Base-by-base conservation (phyloP, 2,329 filamentous ascomycete species). In the Cytospora paraplurivora region DNA sequence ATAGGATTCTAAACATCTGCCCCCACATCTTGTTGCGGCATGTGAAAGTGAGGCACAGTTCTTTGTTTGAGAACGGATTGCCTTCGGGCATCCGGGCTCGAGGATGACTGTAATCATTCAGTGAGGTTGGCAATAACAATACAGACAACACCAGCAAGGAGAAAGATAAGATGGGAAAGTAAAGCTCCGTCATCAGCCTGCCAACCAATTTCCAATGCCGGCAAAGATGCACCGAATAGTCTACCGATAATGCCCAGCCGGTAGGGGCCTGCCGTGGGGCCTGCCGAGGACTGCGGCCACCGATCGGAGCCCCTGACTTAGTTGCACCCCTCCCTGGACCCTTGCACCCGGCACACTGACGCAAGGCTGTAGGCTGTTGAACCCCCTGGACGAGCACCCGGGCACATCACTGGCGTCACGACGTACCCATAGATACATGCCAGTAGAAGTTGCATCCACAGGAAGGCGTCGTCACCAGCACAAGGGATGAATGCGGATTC, bases 241-340 rank as follows among this genome's bases (percentile, higher is more conserved):
- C 56, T 33, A 19, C n/a, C 11, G 34, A 50, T 58, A 27, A 27
- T 27, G 27, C 27, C 27, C 27, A 27, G 27, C 27, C 27, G 27
- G 27, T 27, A 27, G 27, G 27, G 27, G 27, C n/a, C n/a, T n/a
- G n/a, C n/a, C n/a, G n/a, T n/a, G n/a, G n/a, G n/a, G 56, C 56
- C 56, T 59, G 56, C 56, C 47, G 38, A 51, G 21, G 32, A 19
- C 58, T 54, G 58, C 58, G 34, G 27, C 33, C 37, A 50, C 37
- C 51, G 47, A 44, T 49, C 59, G 19, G 49, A 41, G 35, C 58
- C 58, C 59, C 59, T 61, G 59, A 61, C 51, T 55, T 61, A 61
- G 59, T 33, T 51, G 52, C 51, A 34, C 19, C 33, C 54, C 37
- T 37, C 59, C 33, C 59, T 50, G 59, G 49, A 61, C 33, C 59